Evolutionary conservation across 495 filamentous ascomycete genomes (phyloP), one percentile per base, ranked within the genome.

Genomic region (Cercophora newfieldiana): DNA sequence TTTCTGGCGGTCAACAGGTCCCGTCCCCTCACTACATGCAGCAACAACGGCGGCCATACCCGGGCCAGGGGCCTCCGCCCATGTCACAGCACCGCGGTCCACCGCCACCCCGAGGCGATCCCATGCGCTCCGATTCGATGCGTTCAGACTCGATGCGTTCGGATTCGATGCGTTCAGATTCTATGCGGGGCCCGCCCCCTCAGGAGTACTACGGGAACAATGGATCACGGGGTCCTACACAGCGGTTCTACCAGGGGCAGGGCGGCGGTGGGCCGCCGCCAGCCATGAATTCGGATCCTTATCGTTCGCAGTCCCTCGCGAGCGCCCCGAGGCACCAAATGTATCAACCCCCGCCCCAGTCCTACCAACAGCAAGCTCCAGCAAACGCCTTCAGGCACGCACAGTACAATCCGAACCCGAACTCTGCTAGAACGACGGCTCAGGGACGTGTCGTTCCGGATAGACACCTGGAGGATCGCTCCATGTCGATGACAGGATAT

Each of bases 401-500:
- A 37, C 88, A 87, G 21, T 93, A 95, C 77, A 80, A 69, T 21
- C 74, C 81, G 22, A 73, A 33, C 16, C 21, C 21, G 18, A 29
- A 81, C 61, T 88, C 91, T 33, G 74, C 80, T 19, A 85, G 92
- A 72, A 98, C 93, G 28, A 96, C 94, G 24, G 91, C 91, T 1
- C 91, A 96, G 74, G 96, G 96, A 18, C 86, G 96, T 59, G 78
- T 92, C 26, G 92, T 99, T 1, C 96, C 96, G 7, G 94, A 97
- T 68, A 86, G 93, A 56, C 90, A 95, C 72, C 50, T 66, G 57
- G 89, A 98, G 72, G 94, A 97, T 72, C 86, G 96, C 57, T 87
- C 95, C 57, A 98, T 98, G 95, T 96, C 94, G 28, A 88, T 99
- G 87, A 93, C 89, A 18, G 90, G 90, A 2, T 97, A 97, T 74